Evolutionary conservation across 2,329 filamentous ascomycete genomes (phyloP), one percentile per base, ranked within the genome.

Genomic region (Septoria linicola): DNA sequence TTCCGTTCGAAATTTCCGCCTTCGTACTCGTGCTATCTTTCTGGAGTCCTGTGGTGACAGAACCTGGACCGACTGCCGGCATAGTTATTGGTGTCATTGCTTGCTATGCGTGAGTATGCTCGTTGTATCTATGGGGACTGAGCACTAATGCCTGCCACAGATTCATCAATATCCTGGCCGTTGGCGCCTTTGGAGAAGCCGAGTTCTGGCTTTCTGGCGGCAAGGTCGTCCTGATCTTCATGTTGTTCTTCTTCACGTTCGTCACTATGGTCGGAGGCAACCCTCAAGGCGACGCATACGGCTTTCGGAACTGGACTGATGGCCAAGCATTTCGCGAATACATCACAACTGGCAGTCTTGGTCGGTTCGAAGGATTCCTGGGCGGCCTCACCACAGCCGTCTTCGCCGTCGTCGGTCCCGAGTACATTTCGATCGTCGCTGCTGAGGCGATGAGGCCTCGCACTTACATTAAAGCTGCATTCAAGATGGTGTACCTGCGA

Each of bases 151-250:
- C 16, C 8, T 21, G 20, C 3, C 39, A 8, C 41, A 65, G 56
- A 34, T 43, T 72, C 36, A 73, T 73, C 60, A 77, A 76, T 56
- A 32, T 74, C 14, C 62, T 75, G n/a, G 72, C 73, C 32, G 74
- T 76, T 37, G 65, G 70, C 25, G 70, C 68, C 1, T 77, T 73
- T 47, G 74, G 74, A 17, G 73, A 75, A 53, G 67, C 63, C 30
- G 68, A 70, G 45, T 69, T 69, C 51, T 84, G 79, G 78, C 72
- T 83, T 2, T 78, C 80, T 2, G 71, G 70, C 32, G 71, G 71
- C 59, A 76, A 77, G 56, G 71, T 76, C 48, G 48, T 76, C 30
- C 55, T 76, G 52, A 75, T 76, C 61, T 59, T 75, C 45, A 69
- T 71, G 35, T 63, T 76, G 13, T 73, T 75, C 64, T 55, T 57